phyloP scores from a whole-genome alignment of 768 basidiomycete genomes.

The Suillus clintonianus region DNA sequence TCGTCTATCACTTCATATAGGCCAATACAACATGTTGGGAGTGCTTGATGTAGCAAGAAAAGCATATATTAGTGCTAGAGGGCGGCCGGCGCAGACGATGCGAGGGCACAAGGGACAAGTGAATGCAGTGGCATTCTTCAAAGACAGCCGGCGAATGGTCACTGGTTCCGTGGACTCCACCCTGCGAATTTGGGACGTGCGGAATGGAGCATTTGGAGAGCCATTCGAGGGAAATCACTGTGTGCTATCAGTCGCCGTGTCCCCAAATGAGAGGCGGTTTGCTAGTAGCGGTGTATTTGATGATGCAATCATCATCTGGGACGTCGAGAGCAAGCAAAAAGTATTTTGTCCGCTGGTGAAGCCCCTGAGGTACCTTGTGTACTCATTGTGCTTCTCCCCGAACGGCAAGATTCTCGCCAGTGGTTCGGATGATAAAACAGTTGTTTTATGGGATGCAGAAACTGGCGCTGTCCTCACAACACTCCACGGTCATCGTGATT shows the following conservation, averaged over 20 bases:
- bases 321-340: slow-evolving; percentile 19
- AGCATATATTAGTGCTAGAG: too few species aligned
- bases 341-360: slow-evolving; percentile 25
- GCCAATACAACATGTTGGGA: too few species aligned
- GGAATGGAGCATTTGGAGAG: neutral
- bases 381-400: slow-evolving; percentile 13
- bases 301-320: slow-evolving; percentile 31
- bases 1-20: too few species aligned
- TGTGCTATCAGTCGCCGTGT: slow-evolving; percentile 9
- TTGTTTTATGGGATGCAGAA: neutral
- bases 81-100: too few species aligned
- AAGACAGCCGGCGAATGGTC: slow-evolving; percentile 19
- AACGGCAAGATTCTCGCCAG: neutral
- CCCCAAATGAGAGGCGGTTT: slow-evolving; percentile 8
- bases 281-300: slow-evolving; percentile 7
- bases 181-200: slow-evolving; percentile 10
- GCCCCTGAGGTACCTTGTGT: too few species aligned
- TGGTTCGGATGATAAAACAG: neutral
- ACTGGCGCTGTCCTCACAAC: slow-evolving; percentile 6
- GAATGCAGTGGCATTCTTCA: slow-evolving; percentile 25
- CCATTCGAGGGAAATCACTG: slow-evolving; percentile 7
- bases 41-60: too few species aligned
- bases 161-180: neutral
- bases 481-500: neutral
- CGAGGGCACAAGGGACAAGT: too few species aligned